Percentiles rank a stretch among this genome's conserved stretches.
Evolutionary conservation across 495 filamentous ascomycete genomes (phyloP).

Genomic region (Aspergillus incahuasiensis): DNA sequence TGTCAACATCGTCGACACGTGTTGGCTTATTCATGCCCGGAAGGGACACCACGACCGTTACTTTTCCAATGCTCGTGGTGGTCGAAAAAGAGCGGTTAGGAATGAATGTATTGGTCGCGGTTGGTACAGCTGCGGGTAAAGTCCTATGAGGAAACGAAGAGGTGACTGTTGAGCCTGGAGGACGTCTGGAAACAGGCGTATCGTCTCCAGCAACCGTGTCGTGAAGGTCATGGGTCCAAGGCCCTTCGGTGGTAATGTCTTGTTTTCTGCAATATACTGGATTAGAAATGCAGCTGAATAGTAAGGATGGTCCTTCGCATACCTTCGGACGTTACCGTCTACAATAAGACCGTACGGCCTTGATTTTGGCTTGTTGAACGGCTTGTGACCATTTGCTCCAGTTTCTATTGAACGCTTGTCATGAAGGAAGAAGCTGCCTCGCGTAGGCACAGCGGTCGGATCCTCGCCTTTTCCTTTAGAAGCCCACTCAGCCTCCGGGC

Average conservation of each 20-base stretch:
- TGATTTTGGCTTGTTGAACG: slow-evolving; percentile 40
- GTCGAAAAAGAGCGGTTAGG: slow-evolving; percentile 66
- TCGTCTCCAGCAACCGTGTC: slow-evolving; percentile 61
- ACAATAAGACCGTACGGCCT: slow-evolving; percentile 44
- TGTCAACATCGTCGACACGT: slow-evolving; percentile 63
- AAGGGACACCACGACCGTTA: slow-evolving; percentile 76
- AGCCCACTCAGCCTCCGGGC: slow-evolving; percentile 87
- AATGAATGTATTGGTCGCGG: slow-evolving; percentile 44
- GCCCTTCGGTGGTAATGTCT: slow-evolving; percentile 66
- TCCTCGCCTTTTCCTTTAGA: slow-evolving; percentile 81
- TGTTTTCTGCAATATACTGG: slow-evolving; percentile 57
- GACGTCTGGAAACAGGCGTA: slow-evolving; percentile 28
- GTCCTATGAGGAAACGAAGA: slow-evolving; percentile 27
- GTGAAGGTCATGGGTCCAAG: slow-evolving; percentile 95
- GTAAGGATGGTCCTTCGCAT: not conserved
- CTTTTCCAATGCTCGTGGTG: slow-evolving; percentile 66
- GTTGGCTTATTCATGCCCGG: slow-evolving; percentile 68
- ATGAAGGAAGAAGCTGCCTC: slow-evolving; percentile 95
- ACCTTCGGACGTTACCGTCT: slow-evolving; percentile 41
- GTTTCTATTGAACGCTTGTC: slow-evolving; percentile 78
- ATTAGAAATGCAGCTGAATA: not conserved
- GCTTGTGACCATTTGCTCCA: slow-evolving; percentile 53
- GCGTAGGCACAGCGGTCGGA: slow-evolving; percentile 90
- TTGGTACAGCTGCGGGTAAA: slow-evolving; percentile 34
- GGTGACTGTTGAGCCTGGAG: slow-evolving; percentile 11